phyloP scores from a whole-genome alignment of 805 yeast species.

The Cyberlindnera subsufficiens region DNA sequence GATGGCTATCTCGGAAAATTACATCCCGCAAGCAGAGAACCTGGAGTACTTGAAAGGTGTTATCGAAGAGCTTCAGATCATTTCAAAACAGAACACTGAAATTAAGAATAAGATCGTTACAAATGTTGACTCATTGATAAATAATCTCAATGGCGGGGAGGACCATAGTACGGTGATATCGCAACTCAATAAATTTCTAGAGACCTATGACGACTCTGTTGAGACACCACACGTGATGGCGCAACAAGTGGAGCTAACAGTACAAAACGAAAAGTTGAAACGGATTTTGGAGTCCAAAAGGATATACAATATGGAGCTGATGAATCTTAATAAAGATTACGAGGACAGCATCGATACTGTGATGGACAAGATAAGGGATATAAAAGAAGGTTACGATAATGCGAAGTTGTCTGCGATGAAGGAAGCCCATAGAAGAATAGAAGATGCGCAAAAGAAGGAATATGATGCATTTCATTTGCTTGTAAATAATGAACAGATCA shows the following conservation, averaged over 20 bases:
- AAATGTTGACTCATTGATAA: slow-evolving; percentile 13
- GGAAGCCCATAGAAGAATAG: slow-evolving; percentile 2
- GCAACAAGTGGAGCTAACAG: slow-evolving; percentile 6
- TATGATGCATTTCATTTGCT: slow-evolving; percentile 8
- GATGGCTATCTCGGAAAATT: slow-evolving; percentile 13
- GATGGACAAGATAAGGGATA: slow-evolving; percentile 4
- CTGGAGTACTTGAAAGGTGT: slow-evolving; percentile 13
- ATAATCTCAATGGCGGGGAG: slow-evolving; percentile 5
- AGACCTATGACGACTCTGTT: neutral
- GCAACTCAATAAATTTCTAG: slow-evolving; percentile 7
- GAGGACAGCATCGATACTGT: slow-evolving; percentile 8
- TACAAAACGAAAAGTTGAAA: slow-evolving; percentile 15
- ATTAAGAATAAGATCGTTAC: slow-evolving; percentile 12
- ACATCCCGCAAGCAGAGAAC: slow-evolving; percentile 21
- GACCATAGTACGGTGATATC: slow-evolving; percentile 5
- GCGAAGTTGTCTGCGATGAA: slow-evolving; percentile 2
- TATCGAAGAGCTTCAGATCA: slow-evolving; percentile 7
- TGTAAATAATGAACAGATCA: slow-evolving; percentile 8
- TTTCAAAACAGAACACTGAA: slow-evolving; percentile 2
- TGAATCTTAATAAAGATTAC: slow-evolving; percentile 9
- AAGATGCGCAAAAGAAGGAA: slow-evolving; percentile 8
- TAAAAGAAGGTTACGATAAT: slow-evolving; percentile 4
- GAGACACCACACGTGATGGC: neutral
- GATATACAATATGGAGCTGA: slow-evolving; percentile 6
- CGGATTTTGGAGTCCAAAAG: slow-evolving; percentile 5